phyloP scores from a whole-genome alignment of 2,329 filamentous ascomycete species.

The Scopulariopsis brevicaulis region DNA sequence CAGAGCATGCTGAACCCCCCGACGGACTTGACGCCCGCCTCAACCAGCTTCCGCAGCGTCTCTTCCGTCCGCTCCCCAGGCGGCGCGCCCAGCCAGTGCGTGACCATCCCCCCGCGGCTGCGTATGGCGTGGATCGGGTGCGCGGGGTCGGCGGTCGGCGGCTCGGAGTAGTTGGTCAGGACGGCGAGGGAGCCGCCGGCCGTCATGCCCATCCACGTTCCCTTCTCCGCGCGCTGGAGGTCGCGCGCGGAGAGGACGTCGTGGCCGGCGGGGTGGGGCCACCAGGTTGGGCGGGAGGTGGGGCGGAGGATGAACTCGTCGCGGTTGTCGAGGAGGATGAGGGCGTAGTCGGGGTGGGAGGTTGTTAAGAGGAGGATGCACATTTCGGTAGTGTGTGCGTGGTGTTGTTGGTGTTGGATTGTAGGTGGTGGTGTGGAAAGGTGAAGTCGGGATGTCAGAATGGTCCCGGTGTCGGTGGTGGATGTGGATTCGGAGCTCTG shows the following conservation, averaged over 20 bases:
- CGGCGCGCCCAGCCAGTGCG: constrained; percentile 43
- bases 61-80: constrained; percentile 33
- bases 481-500: neutral
- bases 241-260: constrained; percentile 48
- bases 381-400: constrained; percentile 32
- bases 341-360: constrained; percentile 60
- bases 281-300: constrained; percentile 54
- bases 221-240: constrained; percentile 48
- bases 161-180: constrained; percentile 57
- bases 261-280: constrained; percentile 33
- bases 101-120: constrained; percentile 54
- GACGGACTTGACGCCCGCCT: constrained; percentile 44
- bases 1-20: constrained; percentile 59
- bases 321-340: constrained; percentile 68
- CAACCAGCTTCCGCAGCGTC: constrained; percentile 41
- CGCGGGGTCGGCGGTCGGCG: constrained; percentile 30
- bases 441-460: neutral
- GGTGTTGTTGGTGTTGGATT: neutral
- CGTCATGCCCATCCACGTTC: constrained; percentile 56
- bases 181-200: constrained; percentile 48
- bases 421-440: neutral
- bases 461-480: neutral
- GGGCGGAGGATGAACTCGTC: constrained; percentile 61
- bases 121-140: constrained; percentile 41
- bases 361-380: constrained; percentile 71